Evolutionary conservation across 2,329 filamentous ascomycete genomes (phyloP).

Genomic region (Fusarium mexicanum): DNA sequence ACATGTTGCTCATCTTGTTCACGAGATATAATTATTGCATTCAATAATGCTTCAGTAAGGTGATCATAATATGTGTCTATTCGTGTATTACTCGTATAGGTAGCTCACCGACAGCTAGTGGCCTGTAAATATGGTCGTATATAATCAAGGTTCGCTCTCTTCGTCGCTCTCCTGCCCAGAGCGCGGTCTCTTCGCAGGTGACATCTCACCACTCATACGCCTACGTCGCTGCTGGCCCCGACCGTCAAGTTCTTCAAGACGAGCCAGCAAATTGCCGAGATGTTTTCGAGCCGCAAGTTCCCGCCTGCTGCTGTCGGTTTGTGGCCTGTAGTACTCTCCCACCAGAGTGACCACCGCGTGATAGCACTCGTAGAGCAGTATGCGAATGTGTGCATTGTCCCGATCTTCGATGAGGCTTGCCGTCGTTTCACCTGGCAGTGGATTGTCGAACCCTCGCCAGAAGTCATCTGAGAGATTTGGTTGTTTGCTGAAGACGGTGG

Average conservation of each 20-base stretch:
- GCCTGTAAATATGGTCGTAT: neutral
- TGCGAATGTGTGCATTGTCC: slow-evolving; percentile 55
- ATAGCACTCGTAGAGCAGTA: slow-evolving; percentile 68
- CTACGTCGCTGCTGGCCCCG: slow-evolving; percentile 43
- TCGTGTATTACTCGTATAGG: neutral
- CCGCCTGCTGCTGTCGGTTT: slow-evolving; percentile 56
- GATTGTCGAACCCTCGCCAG: slow-evolving; percentile 56
- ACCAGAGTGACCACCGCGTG: slow-evolving; percentile 64
- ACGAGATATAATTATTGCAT: neutral
- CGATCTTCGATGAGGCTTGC: slow-evolving; percentile 53
- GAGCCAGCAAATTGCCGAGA: slow-evolving; percentile 57
- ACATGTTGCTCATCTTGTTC: neutral
- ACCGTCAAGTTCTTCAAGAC: slow-evolving; percentile 55
- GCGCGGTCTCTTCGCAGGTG: slow-evolving; percentile 57
- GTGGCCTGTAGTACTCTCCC: slow-evolving; percentile 64
- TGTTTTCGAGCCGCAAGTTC: slow-evolving; percentile 65
- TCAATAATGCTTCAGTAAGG: neutral
- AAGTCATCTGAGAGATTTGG: slow-evolving; percentile 56
- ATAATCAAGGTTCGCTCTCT: slow-evolving; percentile 21
- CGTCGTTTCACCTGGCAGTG: slow-evolving; percentile 16
- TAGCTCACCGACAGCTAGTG: neutral
- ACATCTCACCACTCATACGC: slow-evolving; percentile 53
- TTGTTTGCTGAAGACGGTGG: slow-evolving; percentile 57
- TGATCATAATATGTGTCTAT: slow-evolving; percentile 16
- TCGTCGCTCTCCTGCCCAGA: slow-evolving; percentile 35